These are phyloP conservation scores for Boletus austroedulis DNA, from an alignment of 1,284 basidiomycete species.

Conservation along the genomic window DNA sequence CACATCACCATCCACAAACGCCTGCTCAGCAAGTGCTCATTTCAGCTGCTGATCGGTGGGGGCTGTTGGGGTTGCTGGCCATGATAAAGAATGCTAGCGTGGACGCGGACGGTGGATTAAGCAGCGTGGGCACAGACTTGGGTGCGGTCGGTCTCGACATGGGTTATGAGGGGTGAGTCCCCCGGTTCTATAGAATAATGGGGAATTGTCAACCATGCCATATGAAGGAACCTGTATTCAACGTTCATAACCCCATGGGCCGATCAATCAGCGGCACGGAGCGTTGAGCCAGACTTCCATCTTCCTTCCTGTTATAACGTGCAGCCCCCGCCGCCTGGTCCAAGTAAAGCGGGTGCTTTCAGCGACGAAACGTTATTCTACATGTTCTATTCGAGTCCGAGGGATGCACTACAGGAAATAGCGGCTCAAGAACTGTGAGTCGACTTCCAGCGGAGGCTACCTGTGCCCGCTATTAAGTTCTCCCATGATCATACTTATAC, in stretches of 20 bases:
- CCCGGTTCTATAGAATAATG: slow-evolving; percentile 22
- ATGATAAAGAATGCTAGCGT: slow-evolving; percentile 82
- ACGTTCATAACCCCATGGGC: slow-evolving; percentile 98
- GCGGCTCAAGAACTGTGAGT: slow-evolving; percentile 93
- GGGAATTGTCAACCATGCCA: slow-evolving; percentile 22
- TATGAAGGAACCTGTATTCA: slow-evolving; percentile 73
- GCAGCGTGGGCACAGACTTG: slow-evolving; percentile 89
- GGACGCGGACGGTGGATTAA: slow-evolving; percentile 83
- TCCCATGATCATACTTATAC: slow-evolving; percentile 7
- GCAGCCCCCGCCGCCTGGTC: slow-evolving; percentile 85
- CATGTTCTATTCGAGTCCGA: slow-evolving; percentile 96
- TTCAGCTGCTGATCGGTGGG: slow-evolving; percentile 95
- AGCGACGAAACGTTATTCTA: slow-evolving; percentile 98
- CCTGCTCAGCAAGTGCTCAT: slow-evolving; percentile 94
- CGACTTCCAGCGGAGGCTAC: neutral
- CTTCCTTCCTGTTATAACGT: slow-evolving; percentile 94
- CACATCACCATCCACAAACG: slow-evolving; percentile 67
- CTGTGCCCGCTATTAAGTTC: neutral
- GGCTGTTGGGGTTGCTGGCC: slow-evolving; percentile 83
- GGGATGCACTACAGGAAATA: slow-evolving; percentile 92
- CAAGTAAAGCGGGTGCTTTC: slow-evolving; percentile 85
- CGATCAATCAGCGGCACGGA: slow-evolving; percentile 79
- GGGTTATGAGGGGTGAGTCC: slow-evolving; percentile 73
- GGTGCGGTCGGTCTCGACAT: slow-evolving; percentile 93
- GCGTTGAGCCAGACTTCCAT: slow-evolving; percentile 88